Percentiles rank a stretch among this genome's conserved stretches.
These are phyloP conservation scores for Musa beccarii DNA, from an alignment of 176 grass and related monocot species.

Conservation along the genomic window DNA sequence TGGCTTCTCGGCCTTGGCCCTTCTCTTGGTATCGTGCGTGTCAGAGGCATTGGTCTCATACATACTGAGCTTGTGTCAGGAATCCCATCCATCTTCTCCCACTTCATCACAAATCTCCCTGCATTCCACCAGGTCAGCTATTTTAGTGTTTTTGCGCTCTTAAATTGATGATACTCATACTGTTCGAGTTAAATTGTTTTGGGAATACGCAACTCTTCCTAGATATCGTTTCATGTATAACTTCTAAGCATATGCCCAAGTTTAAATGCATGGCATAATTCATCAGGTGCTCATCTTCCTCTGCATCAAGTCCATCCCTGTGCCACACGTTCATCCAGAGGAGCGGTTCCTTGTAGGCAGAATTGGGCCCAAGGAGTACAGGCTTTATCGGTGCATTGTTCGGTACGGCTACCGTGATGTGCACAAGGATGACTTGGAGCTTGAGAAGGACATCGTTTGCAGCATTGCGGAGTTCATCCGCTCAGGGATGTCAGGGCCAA, in stretches of 20 bases:
- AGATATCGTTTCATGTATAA: no score
- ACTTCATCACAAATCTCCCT: conserved; percentile 93
- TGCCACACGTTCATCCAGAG: conserved; percentile 54
- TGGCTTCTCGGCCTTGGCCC: conserved; percentile 83
- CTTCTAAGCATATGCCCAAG: no score
- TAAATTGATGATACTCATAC: not conserved
- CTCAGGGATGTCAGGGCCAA: conserved; percentile 28
- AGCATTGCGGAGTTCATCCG: conserved; percentile 95
- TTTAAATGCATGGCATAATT: not conserved
- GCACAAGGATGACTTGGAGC: conserved; percentile 83
- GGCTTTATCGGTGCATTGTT: conserved; percentile 86
- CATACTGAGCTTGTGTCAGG: conserved; percentile 78
- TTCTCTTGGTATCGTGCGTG: conserved; percentile 63
- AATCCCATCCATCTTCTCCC: conserved; percentile 86
- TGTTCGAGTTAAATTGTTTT: no score
- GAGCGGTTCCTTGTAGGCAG: conserved; percentile 78
- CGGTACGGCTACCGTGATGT: conserved; percentile 86
- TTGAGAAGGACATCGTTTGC: conserved; percentile 83
- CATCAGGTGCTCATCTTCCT: conserved; percentile 81
- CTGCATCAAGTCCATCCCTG: conserved; percentile 80
- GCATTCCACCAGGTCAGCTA: conserved; percentile 80
- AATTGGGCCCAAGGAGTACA: conserved; percentile 78
- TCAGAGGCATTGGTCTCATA: conserved; percentile 80
- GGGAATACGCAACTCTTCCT: no score
- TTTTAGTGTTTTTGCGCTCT: not conserved